Evolutionary conservation across 306 rosid genomes (phyloP).

Genomic region (Luffa acutangula): DNA sequence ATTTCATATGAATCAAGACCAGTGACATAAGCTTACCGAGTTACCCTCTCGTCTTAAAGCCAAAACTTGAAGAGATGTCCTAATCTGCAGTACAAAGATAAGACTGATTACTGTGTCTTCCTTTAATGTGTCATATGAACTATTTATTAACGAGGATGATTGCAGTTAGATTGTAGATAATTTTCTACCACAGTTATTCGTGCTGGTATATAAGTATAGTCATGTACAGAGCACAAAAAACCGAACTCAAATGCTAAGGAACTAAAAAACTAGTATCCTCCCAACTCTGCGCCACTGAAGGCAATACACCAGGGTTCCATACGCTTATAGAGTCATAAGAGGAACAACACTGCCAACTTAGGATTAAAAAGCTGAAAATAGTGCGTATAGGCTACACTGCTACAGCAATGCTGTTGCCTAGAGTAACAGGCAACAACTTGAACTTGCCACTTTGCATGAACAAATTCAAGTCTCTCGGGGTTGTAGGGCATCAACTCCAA

Average conservation of each 20-base stretch:
- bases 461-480: not conserved
- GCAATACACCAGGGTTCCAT: not conserved
- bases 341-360: not conserved
- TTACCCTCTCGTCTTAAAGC: slow-evolving; percentile 64
- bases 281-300: not conserved
- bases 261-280: not conserved
- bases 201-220: not conserved
- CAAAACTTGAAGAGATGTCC: slow-evolving; percentile 74
- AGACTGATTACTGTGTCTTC: slow-evolving; percentile 17
- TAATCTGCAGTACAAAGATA: slow-evolving; percentile 39
- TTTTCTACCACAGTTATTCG: not conserved
- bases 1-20: not conserved
- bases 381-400: no score
- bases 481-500: not conserved
- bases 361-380: not conserved
- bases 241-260: not conserved
- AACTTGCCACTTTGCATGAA: not conserved
- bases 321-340: not conserved
- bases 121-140: not conserved
- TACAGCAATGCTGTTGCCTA: not conserved
- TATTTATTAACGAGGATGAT: not conserved
- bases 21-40: slow-evolving; percentile 28
- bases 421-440: not conserved
- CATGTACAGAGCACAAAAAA: not conserved
- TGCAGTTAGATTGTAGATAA: not conserved